These are phyloP conservation scores for Cyclotella baltica DNA, from an alignment of 108 stramenopile species.

Conservation along the genomic window DNA sequence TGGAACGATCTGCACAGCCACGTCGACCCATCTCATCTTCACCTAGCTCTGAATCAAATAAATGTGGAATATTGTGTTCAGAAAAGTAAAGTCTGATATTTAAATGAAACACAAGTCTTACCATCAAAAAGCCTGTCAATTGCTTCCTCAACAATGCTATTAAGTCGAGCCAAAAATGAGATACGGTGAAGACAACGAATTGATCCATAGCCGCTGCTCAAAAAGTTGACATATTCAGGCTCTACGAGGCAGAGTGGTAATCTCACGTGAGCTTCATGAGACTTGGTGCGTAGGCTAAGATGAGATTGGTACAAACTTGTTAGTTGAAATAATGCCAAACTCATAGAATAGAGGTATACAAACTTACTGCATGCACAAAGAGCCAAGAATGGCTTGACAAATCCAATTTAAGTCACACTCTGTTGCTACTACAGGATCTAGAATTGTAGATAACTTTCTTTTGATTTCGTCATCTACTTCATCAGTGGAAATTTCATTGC, in stretches of 20 bases:
- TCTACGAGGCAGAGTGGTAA: slow-evolving; percentile 77
- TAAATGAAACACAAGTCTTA: slow-evolving; percentile 16
- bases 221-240: slow-evolving; percentile 57
- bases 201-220: slow-evolving; percentile 66
- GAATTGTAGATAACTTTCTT: slow-evolving; percentile 50
- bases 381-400: slow-evolving; percentile 61
- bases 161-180: slow-evolving; percentile 68
- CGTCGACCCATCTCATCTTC: slow-evolving; percentile 79
- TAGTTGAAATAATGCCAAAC: neutral
- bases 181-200: slow-evolving; percentile 76
- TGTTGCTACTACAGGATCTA: slow-evolving; percentile 45
- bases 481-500: slow-evolving; percentile 27
- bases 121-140: slow-evolving; percentile 61
- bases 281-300: slow-evolving; percentile 57
- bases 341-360: neutral
- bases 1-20: slow-evolving; percentile 72
- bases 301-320: neutral
- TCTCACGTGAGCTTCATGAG: slow-evolving; percentile 58
- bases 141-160: slow-evolving; percentile 65
- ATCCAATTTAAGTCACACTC: slow-evolving; percentile 70
- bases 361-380: slow-evolving; percentile 58
- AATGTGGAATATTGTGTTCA: neutral
- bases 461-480: slow-evolving; percentile 33
- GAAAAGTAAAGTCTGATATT: slow-evolving; percentile 4
- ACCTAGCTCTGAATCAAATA: slow-evolving; percentile 53